Conservation (phyloP, 176 grass and related monocot genomes). For the Lolium rigidum region DNA sequence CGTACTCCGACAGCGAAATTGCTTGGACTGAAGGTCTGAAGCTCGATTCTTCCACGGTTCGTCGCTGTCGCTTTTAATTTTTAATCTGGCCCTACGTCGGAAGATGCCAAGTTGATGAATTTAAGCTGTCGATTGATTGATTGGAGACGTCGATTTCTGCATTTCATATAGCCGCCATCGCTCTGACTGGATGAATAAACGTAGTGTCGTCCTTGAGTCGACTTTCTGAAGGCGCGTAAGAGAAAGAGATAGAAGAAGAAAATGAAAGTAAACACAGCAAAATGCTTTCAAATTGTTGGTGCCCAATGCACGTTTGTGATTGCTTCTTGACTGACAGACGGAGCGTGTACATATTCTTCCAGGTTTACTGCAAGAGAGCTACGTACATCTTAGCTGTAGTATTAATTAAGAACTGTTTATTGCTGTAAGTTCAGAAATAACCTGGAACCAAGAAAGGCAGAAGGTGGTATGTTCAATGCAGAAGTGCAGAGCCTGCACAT, state of each 20-base stretch:
- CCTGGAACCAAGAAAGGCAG: not conserved
- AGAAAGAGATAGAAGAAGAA: not conserved
- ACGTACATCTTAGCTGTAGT: not conserved
- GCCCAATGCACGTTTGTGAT: not conserved
- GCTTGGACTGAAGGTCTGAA: constrained; percentile 21
- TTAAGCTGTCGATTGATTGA: not conserved
- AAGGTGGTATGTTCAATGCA: not conserved
- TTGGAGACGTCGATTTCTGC: not conserved
- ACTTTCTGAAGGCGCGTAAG: not conserved
- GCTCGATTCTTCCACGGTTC: not conserved
- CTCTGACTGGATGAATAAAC: not conserved
- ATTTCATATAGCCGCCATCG: constrained; percentile 29
- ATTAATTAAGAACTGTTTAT: not conserved
- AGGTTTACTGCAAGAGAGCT: too few species aligned
- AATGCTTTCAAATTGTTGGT: not conserved
- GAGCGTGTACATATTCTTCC: too few species aligned
- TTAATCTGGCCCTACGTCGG: not conserved
- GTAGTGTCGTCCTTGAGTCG: not conserved
- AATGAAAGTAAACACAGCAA: not conserved
- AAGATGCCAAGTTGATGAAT: not conserved
- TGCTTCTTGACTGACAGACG: too few species aligned
- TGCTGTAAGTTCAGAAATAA: not conserved
- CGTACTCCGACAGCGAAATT: not conserved
- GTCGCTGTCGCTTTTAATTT: constrained; percentile 7
- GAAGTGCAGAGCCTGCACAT: constrained; percentile 24